A percentile compares a stretch with the other conserved stretches of the same genome.
Conservation (phyloP, 140 eudicot genomes). For the Bidens hawaiensis region DNA sequence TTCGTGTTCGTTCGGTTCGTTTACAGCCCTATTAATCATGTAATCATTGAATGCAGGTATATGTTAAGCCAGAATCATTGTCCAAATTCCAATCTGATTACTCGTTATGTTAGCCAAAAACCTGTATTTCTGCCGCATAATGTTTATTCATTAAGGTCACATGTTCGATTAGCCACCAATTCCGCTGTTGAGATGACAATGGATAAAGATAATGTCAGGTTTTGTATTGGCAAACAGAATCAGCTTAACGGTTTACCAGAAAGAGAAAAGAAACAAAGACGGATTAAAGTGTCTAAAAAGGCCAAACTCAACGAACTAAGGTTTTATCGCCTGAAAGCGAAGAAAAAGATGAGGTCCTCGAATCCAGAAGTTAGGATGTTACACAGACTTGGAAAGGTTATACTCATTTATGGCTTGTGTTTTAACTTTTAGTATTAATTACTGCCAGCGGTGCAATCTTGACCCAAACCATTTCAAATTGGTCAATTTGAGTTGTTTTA, state of each 20-base stretch:
- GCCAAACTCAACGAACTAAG: constrained; percentile 79
- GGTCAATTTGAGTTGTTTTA: no score
- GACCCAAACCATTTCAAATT: no score
- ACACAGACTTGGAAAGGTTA: constrained; percentile 89
- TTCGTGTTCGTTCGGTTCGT: no score
- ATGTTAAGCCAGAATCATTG: not conserved
- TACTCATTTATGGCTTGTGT: constrained; percentile 9
- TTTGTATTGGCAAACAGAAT: constrained; percentile 39
- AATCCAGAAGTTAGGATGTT: constrained; percentile 85
- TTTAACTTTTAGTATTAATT: no score
- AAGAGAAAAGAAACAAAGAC: constrained; percentile 23
- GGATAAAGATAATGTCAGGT: constrained; percentile 61
- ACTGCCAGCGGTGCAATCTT: no score
- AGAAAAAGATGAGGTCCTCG: constrained; percentile 90
- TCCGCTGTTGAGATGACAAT: constrained; percentile 68
- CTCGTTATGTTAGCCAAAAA: constrained; percentile 13
- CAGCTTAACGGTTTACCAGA: constrained; percentile 15
- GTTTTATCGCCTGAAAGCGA: constrained; percentile 80
- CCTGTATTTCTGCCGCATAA: constrained; percentile 10
- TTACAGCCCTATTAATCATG: no score
- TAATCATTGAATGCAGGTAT: constrained; percentile 28
- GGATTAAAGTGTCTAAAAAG: constrained; percentile 49
- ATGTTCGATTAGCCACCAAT: constrained; percentile 40
- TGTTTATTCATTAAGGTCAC: constrained; percentile 24
- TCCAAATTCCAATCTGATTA: constrained; percentile 8